Evolutionary conservation across 345 rosid genomes (phyloP).

Genomic region (Rhizophora apiculata): DNA sequence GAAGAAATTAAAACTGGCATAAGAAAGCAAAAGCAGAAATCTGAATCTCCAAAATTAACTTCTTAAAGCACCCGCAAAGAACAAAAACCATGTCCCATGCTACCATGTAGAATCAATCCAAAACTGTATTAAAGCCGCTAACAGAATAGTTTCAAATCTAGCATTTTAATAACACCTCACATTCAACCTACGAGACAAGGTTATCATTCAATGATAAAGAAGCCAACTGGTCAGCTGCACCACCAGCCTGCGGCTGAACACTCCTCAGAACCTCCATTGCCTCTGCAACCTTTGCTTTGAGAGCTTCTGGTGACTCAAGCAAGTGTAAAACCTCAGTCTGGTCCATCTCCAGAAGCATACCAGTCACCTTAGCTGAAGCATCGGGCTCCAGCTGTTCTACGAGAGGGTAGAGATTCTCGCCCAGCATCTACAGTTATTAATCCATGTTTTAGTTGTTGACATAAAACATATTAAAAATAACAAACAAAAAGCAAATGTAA

Average conservation of each 20-base stretch:
- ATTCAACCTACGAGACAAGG: conserved; percentile 46
- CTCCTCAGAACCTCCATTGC: conserved; percentile 93
- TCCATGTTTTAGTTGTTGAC: background rate
- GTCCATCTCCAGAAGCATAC: conserved; percentile 99
- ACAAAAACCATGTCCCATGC: conserved; percentile 7
- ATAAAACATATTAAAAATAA: background rate
- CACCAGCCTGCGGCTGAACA: conserved; percentile 65
- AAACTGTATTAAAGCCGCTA: conserved; percentile 15
- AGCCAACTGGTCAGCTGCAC: conserved; percentile 62
- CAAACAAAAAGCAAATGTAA: background rate
- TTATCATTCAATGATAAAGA: conserved; percentile 64
- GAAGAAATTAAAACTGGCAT: background rate
- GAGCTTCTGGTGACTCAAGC: conserved; percentile 91
- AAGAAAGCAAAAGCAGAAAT: background rate
- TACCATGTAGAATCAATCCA: conserved; percentile 8
- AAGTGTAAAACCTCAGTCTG: conserved; percentile 90
- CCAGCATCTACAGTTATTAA: conserved; percentile 61
- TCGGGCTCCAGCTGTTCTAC: conserved; percentile 91
- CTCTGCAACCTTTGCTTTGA: conserved; percentile 82
- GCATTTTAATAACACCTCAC: conserved; percentile 3
- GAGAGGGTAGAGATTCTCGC: conserved; percentile 90
- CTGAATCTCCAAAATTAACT: background rate
- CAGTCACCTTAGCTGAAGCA: conserved; percentile 89
- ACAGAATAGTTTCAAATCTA: conserved; percentile 1
- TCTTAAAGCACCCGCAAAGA: background rate